Evolutionary conservation across 768 basidiomycete genomes (phyloP), one percentile per base, ranked within the genome.

Genomic region (Tulasnella sp.): DNA sequence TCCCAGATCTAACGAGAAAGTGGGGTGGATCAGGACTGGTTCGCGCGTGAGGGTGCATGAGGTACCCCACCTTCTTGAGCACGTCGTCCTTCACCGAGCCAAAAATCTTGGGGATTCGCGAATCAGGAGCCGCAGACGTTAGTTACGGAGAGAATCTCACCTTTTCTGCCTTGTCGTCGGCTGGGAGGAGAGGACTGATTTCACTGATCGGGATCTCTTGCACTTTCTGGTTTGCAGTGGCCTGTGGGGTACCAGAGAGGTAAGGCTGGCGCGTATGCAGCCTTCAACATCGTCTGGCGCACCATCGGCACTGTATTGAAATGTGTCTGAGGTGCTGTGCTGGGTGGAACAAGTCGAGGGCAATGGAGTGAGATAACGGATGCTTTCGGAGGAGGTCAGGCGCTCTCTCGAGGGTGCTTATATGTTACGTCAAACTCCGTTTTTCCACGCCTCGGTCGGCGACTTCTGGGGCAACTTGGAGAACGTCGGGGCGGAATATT

Each of bases 21-120:
- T 14, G 18, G n/a, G 72, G 34, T 72, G 11, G 24, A 72, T 34
- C 24, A 31, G 41, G 9, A 54, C 31, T 9, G 12, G 24, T 18
- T 40, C 40, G 22, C 16, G 6, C 16, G 12, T 72, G 31, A 42
- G 3, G 58, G 5, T 40, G 42, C 2, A 42, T 42, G 41, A 37
- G 24, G 7, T 42, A 34, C 24, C n/a, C 34, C 20, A 72, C 78
- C 78, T 79, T 79, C 41, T 79, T 73, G 34, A 79, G 50, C 40
- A 79, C 72, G 34, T 79, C 69, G 50, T 69, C 64, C 41, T 79
- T 79, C n/a, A 79, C 78, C 5, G 78, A 12, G 37, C 69, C 69
- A 40, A 79, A 79, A 9, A 79, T 73, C 78, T 79, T 24, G 16
- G 34, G 11, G 48, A 41, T 6, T 24, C 12, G 54, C 42, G 22